phyloP scores from a whole-genome alignment of 768 basidiomycete species.

The Mycena pura region DNA sequence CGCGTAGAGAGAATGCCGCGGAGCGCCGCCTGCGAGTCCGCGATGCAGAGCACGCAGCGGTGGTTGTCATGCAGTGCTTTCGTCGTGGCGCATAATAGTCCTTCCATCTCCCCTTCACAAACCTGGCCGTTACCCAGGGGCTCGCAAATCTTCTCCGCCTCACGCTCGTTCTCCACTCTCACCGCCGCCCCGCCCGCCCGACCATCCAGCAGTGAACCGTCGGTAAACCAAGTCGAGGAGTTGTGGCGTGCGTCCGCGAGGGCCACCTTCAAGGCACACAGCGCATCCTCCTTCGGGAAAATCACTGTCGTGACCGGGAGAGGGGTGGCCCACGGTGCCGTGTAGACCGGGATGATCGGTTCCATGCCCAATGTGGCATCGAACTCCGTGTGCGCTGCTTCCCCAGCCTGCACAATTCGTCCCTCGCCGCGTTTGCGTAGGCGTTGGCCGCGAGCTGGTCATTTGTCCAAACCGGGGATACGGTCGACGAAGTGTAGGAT shows the following conservation, averaged over 20 bases:
- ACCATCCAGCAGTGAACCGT: neutral
- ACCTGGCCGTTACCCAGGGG: neutral
- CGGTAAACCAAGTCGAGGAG: neutral
- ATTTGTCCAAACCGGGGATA: neutral
- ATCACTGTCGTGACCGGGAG: constrained; percentile 3
- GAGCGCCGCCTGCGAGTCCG: constrained; percentile 6
- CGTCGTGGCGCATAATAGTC: neutral
- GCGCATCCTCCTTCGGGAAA: constrained; percentile 2
- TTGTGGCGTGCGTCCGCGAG: neutral
- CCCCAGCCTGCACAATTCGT: neutral
- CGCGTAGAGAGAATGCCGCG: neutral
- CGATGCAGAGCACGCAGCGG: neutral
- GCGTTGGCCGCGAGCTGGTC: neutral
- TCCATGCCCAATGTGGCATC: neutral
- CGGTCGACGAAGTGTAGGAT: neutral
- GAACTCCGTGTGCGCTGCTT: neutral
- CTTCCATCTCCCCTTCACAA: constrained; percentile 9
- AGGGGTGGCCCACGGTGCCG: neutral
- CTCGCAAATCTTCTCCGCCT: neutral
- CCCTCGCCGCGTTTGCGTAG: neutral
- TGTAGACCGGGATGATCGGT: neutral
- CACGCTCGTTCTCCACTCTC: neutral
- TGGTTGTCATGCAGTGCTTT: neutral
- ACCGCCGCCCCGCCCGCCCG: constrained; percentile 9
- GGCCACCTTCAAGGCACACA: neutral